These are phyloP conservation scores for Flaveria brownii DNA, from an alignment of 129 eudicot species.

Conservation along the genomic window DNA sequence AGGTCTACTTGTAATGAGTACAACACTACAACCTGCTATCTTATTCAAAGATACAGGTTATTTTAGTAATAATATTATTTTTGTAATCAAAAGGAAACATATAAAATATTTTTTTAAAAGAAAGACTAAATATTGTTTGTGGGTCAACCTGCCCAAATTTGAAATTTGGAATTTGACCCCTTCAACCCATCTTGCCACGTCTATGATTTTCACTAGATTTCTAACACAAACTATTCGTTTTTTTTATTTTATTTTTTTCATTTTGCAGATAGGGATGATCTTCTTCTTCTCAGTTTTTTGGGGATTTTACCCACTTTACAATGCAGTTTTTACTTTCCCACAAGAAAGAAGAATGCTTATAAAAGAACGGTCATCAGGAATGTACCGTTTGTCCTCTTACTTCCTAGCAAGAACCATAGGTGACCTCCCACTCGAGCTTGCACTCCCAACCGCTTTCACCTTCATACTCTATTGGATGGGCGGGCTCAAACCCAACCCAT, in stretches of 20 bases:
- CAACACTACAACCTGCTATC: no score
- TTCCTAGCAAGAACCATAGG: conserved; percentile 90
- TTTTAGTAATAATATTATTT: background rate
- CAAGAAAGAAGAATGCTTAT: conserved; percentile 94
- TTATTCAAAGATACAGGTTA: no score
- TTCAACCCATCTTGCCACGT: background rate
- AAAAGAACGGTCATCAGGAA: conserved; percentile 93
- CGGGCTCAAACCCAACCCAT: conserved; percentile 80
- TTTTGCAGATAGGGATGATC: conserved; percentile 81
- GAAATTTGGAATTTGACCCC: background rate
- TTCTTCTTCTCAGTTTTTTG: conserved; percentile 99
- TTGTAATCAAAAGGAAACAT: background rate
- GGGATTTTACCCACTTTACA: conserved; percentile 98
- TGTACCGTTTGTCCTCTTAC: conserved; percentile 97
- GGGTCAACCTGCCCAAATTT: no score
- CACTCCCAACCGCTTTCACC: conserved; percentile 93
- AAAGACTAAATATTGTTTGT: no score
- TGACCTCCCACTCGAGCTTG: conserved; percentile 92
- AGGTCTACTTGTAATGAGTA: no score
- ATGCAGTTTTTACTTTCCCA: conserved; percentile 96
- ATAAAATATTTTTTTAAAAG: no score
- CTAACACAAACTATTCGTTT: background rate
- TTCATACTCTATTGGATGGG: conserved; percentile 99
- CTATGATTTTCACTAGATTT: conserved; percentile 7
- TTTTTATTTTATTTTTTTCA: background rate